These are phyloP conservation scores for Cylindrotheca fusiformis DNA, from an alignment of 108 stramenopile genomes.

Conservation along the genomic window DNA sequence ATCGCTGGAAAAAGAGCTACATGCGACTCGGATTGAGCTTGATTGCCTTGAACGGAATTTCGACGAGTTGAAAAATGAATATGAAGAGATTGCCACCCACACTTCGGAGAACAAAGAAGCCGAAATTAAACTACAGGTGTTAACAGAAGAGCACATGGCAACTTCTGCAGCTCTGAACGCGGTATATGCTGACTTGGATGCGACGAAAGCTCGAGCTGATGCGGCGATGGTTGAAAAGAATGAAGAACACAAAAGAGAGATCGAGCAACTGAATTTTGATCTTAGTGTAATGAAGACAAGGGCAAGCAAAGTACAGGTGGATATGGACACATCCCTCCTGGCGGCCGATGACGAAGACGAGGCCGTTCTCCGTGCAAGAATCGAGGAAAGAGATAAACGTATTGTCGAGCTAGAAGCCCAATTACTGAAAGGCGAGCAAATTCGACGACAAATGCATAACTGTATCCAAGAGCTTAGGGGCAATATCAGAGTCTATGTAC, in stretches of 20 bases:
- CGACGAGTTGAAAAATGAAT: conserved; percentile 74
- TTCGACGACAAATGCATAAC: conserved; percentile 89
- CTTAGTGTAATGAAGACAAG: conserved; percentile 84
- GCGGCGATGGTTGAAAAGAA: conserved; percentile 66
- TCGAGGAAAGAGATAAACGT: conserved; percentile 78
- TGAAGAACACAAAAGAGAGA: conserved; percentile 59
- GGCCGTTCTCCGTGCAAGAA: conserved; percentile 85
- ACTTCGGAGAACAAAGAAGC: conserved; percentile 81
- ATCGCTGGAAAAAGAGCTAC: conserved; percentile 80
- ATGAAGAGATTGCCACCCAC: conserved; percentile 60
- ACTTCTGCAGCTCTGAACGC: conserved; percentile 88
- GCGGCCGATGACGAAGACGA: conserved; percentile 62
- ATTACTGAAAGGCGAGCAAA: conserved; percentile 82
- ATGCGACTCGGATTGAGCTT: conserved; percentile 71
- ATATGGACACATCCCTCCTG: conserved; percentile 24
- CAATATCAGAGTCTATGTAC: conserved; percentile 93
- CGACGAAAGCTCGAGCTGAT: conserved; percentile 71
- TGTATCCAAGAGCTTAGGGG: conserved; percentile 93
- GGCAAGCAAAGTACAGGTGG: conserved; percentile 56
- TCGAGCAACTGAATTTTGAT: conserved; percentile 76
- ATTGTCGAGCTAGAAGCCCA: conserved; percentile 81
- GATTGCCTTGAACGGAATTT: conserved; percentile 48
- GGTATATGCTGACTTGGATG: conserved; percentile 78
- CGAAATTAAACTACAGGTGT: conserved; percentile 77
- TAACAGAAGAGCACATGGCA: conserved; percentile 82